A percentile compares a stretch with the other conserved stretches of the same genome.
These are phyloP conservation scores for Ceratocystis cubensis DNA, from an alignment of 2,329 filamentous ascomycete species.

Conservation along the genomic window DNA sequence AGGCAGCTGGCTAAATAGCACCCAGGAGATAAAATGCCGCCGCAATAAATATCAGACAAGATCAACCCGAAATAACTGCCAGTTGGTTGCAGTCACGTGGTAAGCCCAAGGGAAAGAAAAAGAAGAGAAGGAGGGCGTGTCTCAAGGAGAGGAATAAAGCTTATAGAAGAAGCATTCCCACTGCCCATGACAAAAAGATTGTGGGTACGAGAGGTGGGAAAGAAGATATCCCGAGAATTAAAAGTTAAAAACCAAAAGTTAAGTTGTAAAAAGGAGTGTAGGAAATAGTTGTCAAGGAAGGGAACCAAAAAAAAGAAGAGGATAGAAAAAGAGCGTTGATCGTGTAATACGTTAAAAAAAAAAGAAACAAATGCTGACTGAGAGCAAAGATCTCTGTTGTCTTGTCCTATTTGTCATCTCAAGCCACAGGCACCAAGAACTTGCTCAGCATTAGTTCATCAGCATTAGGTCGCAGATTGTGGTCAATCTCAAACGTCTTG, in stretches of 20 bases:
- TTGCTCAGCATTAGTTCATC: slow-evolving; percentile 77
- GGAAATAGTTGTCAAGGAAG: slow-evolving; percentile 7
- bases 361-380: neutral
- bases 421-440: slow-evolving; percentile 60
- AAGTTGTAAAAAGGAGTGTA: slow-evolving; percentile 12
- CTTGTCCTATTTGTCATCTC: neutral
- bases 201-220: neutral
- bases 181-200: neutral
- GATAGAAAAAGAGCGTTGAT: neutral
- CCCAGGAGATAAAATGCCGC: neutral
- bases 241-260: slow-evolving; percentile 14
- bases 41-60: slow-evolving; percentile 1
- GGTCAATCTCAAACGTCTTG: slow-evolving; percentile 90
- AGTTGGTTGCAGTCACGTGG: neutral
- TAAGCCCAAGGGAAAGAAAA: slow-evolving; percentile 3
- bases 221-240: neutral
- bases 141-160: neutral
- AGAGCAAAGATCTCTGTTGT: too few relatives aligned
- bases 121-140: neutral
- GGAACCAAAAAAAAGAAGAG: neutral
- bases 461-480: slow-evolving; percentile 80
- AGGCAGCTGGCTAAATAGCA: neutral
- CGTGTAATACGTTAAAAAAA: slow-evolving; percentile 5
- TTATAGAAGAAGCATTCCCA: neutral
- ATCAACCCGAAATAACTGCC: neutral